These are phyloP conservation scores for Hymenochaete sp. DNA, from an alignment of 1,284 basidiomycete genomes.

Conservation along the genomic window DNA sequence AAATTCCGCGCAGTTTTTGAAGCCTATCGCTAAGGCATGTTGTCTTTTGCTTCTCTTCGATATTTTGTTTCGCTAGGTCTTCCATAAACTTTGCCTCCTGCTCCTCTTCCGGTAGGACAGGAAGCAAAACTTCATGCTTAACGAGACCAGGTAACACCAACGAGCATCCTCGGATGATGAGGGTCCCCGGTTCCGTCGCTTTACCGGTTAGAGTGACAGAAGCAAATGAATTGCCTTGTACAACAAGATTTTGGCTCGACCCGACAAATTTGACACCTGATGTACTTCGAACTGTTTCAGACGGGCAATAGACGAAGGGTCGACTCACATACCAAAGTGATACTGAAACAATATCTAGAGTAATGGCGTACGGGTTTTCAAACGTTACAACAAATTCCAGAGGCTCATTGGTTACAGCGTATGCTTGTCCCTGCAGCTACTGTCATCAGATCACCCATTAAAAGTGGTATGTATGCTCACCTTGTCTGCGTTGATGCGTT, in stretches of 20 bases:
- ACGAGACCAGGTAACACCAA: constrained; percentile 71
- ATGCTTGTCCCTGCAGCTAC: constrained; percentile 38
- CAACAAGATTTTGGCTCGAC: constrained; percentile 45
- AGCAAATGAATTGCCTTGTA: constrained; percentile 71
- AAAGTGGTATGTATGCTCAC: constrained; percentile 29
- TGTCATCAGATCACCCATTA: constrained; percentile 12
- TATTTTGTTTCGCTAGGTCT: constrained; percentile 50
- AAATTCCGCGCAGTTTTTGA: too few species aligned
- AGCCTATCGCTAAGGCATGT: constrained; percentile 52
- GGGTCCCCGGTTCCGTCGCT: constrained; percentile 55
- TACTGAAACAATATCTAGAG: constrained; percentile 77
- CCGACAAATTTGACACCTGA: constrained; percentile 72
- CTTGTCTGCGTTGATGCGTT: constrained; percentile 49
- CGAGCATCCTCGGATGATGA: constrained; percentile 70
- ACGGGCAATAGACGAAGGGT: too few species aligned
- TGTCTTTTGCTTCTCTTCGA: constrained; percentile 32
- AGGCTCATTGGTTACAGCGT: constrained; percentile 77
- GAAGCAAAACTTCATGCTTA: constrained; percentile 66
- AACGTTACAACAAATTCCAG: constrained; percentile 78
- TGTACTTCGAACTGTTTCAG: constrained; percentile 46
- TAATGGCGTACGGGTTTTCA: constrained; percentile 88
- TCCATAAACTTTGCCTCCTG: constrained; percentile 52
- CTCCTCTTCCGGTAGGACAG: constrained; percentile 65
- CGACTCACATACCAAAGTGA: constrained; percentile 58
- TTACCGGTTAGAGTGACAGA: constrained; percentile 65